Percentiles rank a stretch among this genome's conserved stretches.
Conservation (phyloP, 23 red algal genomes). For the Porphyridium purpureum region DNA sequence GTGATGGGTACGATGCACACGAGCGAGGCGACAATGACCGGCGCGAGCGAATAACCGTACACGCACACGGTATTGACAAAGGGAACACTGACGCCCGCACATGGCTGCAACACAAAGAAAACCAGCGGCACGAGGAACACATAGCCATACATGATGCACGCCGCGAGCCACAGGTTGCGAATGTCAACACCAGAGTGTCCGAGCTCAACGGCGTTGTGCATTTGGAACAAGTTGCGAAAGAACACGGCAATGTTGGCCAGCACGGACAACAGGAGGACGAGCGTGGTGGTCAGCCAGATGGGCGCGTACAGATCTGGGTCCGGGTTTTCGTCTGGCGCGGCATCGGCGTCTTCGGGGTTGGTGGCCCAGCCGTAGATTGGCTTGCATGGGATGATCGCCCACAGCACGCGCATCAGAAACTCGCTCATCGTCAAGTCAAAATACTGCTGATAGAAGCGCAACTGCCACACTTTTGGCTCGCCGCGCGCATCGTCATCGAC, state of each 20-base stretch:
- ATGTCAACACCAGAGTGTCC: conserved; percentile 2
- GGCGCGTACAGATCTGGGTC: conserved; percentile 65
- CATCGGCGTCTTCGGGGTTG: conserved; percentile 23
- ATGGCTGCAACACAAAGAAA: conserved; percentile 18
- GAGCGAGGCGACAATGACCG: conserved; percentile 41
- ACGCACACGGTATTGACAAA: conserved; percentile 23
- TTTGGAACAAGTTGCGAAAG: conserved; percentile 27
- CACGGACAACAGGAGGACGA: conserved; percentile 55
- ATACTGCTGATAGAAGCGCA: conserved; percentile 40
- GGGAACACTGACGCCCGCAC: neutral
- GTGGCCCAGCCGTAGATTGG: conserved; percentile 45
- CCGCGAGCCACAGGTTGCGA: conserved; percentile 18
- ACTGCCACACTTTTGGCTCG: conserved; percentile 38
- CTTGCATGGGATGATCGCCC: conserved; percentile 36
- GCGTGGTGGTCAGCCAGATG: conserved; percentile 63
- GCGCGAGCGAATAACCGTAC: conserved; percentile 64
- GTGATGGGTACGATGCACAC: conserved; percentile 37
- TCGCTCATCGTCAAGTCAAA: conserved; percentile 46
- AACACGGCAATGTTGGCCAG: conserved; percentile 23
- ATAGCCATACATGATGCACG: conserved; percentile 40
- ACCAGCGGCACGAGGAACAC: conserved; percentile 55
- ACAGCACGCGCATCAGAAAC: conserved; percentile 25
- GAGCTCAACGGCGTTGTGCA: conserved; percentile 12
- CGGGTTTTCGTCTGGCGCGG: conserved; percentile 18
- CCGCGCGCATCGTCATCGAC: conserved; percentile 32